Base-by-base conservation (phyloP, 129 eudicot genomes). In the Scalesia atractyloides region DNA sequence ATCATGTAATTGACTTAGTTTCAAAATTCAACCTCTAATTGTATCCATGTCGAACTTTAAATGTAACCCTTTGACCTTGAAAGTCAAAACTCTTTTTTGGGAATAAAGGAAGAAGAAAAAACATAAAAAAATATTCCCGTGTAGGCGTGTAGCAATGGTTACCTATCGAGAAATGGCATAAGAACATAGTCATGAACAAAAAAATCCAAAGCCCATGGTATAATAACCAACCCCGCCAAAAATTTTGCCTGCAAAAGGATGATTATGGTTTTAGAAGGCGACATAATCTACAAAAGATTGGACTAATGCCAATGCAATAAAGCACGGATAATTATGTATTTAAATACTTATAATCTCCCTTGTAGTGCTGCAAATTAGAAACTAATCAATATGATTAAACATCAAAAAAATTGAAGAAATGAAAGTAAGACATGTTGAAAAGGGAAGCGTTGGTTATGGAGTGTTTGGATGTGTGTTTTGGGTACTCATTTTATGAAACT, bases 111-210 rank as follows among this genome's bases (percentile, higher is more conserved):
- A 77, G 68, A 50, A 70, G 71, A 30, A 78, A 63, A 78, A 37
- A 63, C 17, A 70, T 63, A 47, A 68, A 63, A 49, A 57, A 48
- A 30, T 14, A 74, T 43, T 72, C 51, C 66, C 11, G 30, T 24
- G 30, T 24, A 24, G 30, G 30, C 3, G 50, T 58, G 37, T 60
- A 71, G n/a, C 57, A 65, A 8, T 19, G 60, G 9, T 78, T 82
- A 95, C 99, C 99, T 90, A 83, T 95, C 99, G 37, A 95, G 83
- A 78, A 95, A 95, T 62, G 99, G 99, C 99, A 95, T 81, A 75
- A 95, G 94, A 80, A 90, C 88, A 82, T 81, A 95, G 70, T 95
- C 99, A 76, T 90, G 99, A 73, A 88, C 96, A 76, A 95, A 81
- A 86, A 88, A 81, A 80, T 95, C 99, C 89, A 95, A 50, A 52